Evolutionary conservation across 257 asterid species (phyloP), one percentile per base, ranked within the genome.

Genomic region (Solanum chiquidenum): DNA sequence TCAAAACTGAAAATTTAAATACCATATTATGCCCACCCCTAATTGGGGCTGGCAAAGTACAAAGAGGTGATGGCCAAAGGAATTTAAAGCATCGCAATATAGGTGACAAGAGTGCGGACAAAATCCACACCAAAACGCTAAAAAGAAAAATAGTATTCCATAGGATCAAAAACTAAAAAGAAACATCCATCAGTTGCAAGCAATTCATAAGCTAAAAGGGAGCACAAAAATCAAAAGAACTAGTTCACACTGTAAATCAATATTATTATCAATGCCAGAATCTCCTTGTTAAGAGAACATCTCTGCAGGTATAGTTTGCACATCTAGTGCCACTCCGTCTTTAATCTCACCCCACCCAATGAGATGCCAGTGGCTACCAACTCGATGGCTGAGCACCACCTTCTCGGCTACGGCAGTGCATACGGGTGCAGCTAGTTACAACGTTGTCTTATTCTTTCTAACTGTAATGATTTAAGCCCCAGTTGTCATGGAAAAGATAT

Each of bases 271-370:
- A 25, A 69, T 29, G 35, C 38, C 38, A 29, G 16, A 69, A 12
- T 69, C 38, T 69, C 37, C 83, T 74, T 3, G 18, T 14, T 21
- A 20, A 74, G 83, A 74, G 52, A 35, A 74, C 40, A 74, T 74
- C 49, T 74, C 52, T 74, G 83, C 16, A 37, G 83, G 52, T 20
- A 46, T 74, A 11, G 96, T 95, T 74, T 98, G 99, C 31, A 97
- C 94, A 5, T 95, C 97, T 8, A 97, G 95, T 83, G 96, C 95
- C 83, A 89, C 92, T 40, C 99, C 99, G 25, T 98, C 98, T 89
- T 94, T 96, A 83, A 97, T 97, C 74, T 93, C 94, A 83, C 99
- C 99, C 99, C 99, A 97, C 12, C 98, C 98, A 38, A 97, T 97
- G 72, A 97, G 94, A 82, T 98, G 98, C 99, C 98, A 97, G 86